phyloP scores from a whole-genome alignment of 2,329 filamentous ascomycete species.

The Aspergillus thermomutatus region DNA sequence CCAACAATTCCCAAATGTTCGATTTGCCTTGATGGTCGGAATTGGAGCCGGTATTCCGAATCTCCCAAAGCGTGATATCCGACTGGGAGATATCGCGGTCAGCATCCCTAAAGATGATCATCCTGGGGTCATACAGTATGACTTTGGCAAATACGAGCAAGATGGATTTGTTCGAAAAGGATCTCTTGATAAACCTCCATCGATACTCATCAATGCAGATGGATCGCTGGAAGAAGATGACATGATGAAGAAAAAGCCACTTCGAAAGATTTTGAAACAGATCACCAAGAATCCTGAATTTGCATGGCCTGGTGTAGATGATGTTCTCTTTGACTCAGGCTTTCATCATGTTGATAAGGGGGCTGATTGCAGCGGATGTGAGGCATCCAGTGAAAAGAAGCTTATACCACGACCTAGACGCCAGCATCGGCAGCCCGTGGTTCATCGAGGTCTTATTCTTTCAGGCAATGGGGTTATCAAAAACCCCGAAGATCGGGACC shows the following conservation, averaged over 20 bases:
- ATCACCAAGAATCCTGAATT: background rate
- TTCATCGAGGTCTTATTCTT: conserved; percentile 5
- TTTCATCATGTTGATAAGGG: conserved; percentile 2
- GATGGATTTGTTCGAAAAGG: background rate
- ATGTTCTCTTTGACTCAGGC: background rate
- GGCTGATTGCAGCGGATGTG: background rate
- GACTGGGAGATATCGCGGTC: conserved; percentile 24
- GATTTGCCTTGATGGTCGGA: conserved; percentile 19
- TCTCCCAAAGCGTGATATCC: conserved; percentile 10
- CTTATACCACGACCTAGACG: background rate
- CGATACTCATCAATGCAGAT: conserved; percentile 3
- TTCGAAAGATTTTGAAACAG: background rate
- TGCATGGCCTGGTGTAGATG: background rate
- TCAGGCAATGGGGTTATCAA: conserved; percentile 1
- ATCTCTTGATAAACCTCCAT: background rate
- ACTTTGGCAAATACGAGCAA: conserved; percentile 4
- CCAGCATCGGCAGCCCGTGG: background rate
- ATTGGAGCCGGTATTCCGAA: conserved; percentile 19
- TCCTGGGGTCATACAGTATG: conserved; percentile 7
- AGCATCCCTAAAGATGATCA: conserved; percentile 7
- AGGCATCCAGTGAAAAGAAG: background rate
- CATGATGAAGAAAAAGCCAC: background rate
- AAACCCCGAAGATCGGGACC: background rate
- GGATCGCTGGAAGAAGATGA: conserved; percentile 4
- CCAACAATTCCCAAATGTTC: conserved; percentile 16